Evolutionary conservation across 768 basidiomycete species (phyloP).

Genomic region (Lentinula boryana): DNA sequence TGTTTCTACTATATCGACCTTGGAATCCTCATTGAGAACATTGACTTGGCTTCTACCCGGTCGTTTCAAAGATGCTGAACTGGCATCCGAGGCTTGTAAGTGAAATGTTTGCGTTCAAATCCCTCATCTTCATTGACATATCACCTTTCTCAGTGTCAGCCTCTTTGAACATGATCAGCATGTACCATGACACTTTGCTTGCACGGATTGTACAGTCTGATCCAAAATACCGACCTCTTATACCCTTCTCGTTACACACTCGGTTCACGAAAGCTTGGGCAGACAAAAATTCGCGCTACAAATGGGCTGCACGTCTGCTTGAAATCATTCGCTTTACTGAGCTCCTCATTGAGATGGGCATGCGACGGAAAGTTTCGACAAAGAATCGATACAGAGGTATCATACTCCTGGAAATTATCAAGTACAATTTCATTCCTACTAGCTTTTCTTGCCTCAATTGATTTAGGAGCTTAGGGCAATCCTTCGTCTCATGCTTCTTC

Average conservation of each 20-base stretch:
- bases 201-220: slow-evolving; percentile 55
- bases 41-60: slow-evolving; percentile 95
- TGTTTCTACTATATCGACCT: slow-evolving; percentile 75
- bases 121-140: background rate
- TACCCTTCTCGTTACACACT: slow-evolving; percentile 73
- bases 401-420: slow-evolving; percentile 72
- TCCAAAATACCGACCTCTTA: slow-evolving; percentile 67
- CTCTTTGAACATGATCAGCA: slow-evolving; percentile 78
- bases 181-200: slow-evolving; percentile 95
- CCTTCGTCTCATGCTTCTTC: slow-evolving; percentile 68
- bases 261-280: slow-evolving; percentile 90
- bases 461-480: slow-evolving; percentile 45
- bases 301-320: slow-evolving; percentile 70
- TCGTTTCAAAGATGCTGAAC: slow-evolving; percentile 94
- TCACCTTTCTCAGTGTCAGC: slow-evolving; percentile 64
- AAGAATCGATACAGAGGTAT: slow-evolving; percentile 72
- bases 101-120: slow-evolving; percentile 16
- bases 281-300: slow-evolving; percentile 63
- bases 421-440: slow-evolving; percentile 42
- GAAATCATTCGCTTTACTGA: slow-evolving; percentile 78
- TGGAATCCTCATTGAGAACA: slow-evolving; percentile 85
- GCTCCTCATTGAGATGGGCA: slow-evolving; percentile 85
- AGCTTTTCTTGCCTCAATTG: slow-evolving; percentile 7
- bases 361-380: slow-evolving; percentile 63
- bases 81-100: slow-evolving; percentile 92